Conservation (phyloP, 305 asterid species). For the Fraxinus ornus region DNA sequence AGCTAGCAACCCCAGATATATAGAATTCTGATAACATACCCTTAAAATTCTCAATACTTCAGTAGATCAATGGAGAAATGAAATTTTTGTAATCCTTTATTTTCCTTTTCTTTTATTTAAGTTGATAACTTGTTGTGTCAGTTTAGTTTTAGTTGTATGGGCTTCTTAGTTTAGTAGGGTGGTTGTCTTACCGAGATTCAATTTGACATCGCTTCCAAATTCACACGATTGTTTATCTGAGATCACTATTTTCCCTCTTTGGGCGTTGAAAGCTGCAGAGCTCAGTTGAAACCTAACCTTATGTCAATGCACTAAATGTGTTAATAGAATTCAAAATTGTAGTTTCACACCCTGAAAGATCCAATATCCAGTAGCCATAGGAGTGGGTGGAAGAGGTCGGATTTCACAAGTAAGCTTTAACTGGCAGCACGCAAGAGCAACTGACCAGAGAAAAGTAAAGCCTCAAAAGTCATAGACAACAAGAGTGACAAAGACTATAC, state of each 20-base stretch:
- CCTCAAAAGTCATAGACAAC: neutral
- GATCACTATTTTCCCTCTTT: neutral
- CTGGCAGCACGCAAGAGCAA: neutral
- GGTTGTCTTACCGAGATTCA: neutral
- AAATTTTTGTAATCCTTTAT: too few species aligned
- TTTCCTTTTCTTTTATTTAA: too few species aligned
- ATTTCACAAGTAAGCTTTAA: neutral
- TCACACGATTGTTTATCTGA: neutral
- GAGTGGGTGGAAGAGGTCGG: neutral
- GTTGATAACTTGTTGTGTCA: neutral
- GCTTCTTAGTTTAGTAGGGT: neutral
- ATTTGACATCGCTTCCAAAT: neutral
- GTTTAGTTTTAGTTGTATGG: neutral
- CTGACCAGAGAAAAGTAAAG: neutral
- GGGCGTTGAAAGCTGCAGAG: neutral
- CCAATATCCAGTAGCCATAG: neutral
- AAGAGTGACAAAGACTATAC: neutral
- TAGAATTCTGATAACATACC: too few species aligned
- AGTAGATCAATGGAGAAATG: too few species aligned
- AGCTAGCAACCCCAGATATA: too few species aligned
- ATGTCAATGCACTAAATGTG: neutral
- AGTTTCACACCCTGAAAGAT: neutral
- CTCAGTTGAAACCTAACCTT: neutral
- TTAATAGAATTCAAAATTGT: neutral
- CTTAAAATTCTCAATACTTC: too few species aligned